A percentile compares a stretch with the other conserved stretches of the same genome.
Evolutionary conservation across 495 filamentous ascomycete species (phyloP).

Genomic region (Penicillium canariense): DNA sequence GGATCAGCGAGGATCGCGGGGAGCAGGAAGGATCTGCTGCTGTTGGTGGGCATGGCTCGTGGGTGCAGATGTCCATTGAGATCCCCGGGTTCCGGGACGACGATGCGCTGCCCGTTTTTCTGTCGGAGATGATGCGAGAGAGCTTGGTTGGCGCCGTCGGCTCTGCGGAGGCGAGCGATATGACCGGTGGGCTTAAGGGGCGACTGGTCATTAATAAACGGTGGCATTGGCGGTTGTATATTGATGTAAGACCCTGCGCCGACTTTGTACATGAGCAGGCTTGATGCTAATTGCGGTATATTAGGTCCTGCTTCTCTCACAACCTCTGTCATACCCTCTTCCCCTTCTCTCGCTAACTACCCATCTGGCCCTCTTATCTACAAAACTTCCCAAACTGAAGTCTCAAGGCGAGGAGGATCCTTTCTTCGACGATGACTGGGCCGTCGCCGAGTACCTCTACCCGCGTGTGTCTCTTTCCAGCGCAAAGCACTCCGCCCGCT

Average conservation of each 20-base stretch:
- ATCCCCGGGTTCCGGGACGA: slow-evolving; percentile 87
- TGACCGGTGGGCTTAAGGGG: slow-evolving; percentile 63
- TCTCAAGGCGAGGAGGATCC: slow-evolving; percentile 91
- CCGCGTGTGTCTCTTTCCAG: slow-evolving; percentile 39
- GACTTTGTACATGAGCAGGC: not conserved
- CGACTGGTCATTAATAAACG: slow-evolving; percentile 78
- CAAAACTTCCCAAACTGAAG: slow-evolving; percentile 77
- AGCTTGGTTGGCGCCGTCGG: slow-evolving; percentile 63
- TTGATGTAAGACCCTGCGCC: slow-evolving; percentile 67
- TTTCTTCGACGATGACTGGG: slow-evolving; percentile 98
- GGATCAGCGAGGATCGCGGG: slow-evolving; percentile 28
- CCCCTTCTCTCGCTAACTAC: slow-evolving; percentile 90
- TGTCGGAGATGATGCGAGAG: slow-evolving; percentile 85
- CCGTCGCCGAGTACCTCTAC: slow-evolving; percentile 73
- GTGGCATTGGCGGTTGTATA: slow-evolving; percentile 94
- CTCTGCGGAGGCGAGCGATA: slow-evolving; percentile 21
- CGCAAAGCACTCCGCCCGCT: not conserved
- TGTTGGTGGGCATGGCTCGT: slow-evolving; percentile 48
- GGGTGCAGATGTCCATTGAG: slow-evolving; percentile 83
- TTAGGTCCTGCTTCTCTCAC: slow-evolving; percentile 90
- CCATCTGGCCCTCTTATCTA: slow-evolving; percentile 89
- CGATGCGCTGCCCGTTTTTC: slow-evolving; percentile 82
- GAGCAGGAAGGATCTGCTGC: slow-evolving; percentile 30
- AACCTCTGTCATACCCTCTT: slow-evolving; percentile 85
- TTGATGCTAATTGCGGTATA: not conserved